Base-by-base conservation (phyloP, 2,329 filamentous ascomycete genomes). In the Fusarium musae region DNA sequence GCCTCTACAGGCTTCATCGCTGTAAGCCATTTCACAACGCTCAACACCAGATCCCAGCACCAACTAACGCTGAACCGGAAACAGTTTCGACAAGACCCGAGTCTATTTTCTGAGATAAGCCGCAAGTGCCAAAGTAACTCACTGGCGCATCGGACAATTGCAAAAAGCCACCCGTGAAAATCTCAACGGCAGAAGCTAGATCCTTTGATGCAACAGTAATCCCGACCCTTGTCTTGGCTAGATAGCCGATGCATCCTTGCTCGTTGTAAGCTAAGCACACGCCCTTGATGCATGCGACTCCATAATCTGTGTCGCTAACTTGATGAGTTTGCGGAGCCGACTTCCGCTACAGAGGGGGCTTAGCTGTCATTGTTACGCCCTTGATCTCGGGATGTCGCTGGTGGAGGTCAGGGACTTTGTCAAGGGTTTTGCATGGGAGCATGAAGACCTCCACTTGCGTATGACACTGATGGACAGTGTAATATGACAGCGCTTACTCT, bases 91-190 rank as follows among this genome's bases (percentile, higher is more conserved):
- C 2, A 21, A 28, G 17, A 11, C 13, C 21, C 28, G 9, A 11
- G 32, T 23, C 65, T 49, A 68, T 23, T 62, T 67, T 68, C 65
- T 67, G 65, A 68, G 53, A 12, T 61, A 49, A 68, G 47, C 47
- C 42, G 36, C 52, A 47, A 47, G 49, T 21, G 16, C 30, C 37
- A 40, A 10, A 30, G 32, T 9, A 21, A 21, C n/a, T 2, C 16
- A 32, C 19, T 39, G 28, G 28, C n/a, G 16, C 37, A 26, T 36
- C 32, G 40, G 54, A 10, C 19, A 58, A 47, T 30, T 49, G 40
- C 9, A 13, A 37, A 26, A 46, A 36, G 30, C 39, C 21, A 57
- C 39, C 59, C 50, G 23, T 36, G 26, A 28, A 58, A 46, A 34
- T 53, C 39, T 32, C 37, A 52, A 32, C 23, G 61, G 26, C 21